A percentile compares a stretch with the other conserved stretches of the same genome.
Conservation (phyloP, 148 eudicot genomes). For the Heliosperma pusillum region DNA sequence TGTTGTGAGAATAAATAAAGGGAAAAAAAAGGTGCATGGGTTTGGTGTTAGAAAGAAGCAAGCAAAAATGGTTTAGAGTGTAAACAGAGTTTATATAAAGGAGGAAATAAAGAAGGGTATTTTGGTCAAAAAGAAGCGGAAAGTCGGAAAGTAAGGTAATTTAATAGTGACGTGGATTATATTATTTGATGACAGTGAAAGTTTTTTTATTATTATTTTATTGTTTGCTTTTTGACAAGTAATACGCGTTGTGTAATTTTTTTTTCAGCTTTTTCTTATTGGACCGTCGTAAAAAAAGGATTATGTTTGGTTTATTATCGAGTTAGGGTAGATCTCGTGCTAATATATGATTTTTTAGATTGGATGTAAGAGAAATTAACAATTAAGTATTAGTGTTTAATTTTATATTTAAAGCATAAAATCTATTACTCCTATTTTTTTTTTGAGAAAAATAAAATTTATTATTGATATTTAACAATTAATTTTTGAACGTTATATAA, state of each 20-base stretch:
- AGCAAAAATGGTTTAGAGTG: not conserved
- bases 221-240: not conserved
- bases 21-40: not conserved
- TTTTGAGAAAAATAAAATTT: no score
- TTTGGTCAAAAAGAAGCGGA: not conserved
- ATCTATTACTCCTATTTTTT: no score
- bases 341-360: no score
- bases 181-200: not conserved
- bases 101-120: not conserved
- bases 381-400: no score
- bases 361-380: no score
- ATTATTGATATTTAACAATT: no score
- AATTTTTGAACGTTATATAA: no score
- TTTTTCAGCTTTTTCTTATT: not conserved
- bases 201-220: not conserved
- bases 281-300: no score
- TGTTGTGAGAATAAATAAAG: not conserved
- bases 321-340: no score
- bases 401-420: no score
- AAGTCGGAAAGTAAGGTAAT: not conserved
- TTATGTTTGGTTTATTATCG: no score
- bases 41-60: not conserved
- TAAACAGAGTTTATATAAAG: conserved; percentile 8
- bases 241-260: not conserved
- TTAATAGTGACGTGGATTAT: not conserved